Conservation (phyloP, 2,329 filamentous ascomycete genomes). For the Venturiaceae sp. region DNA sequence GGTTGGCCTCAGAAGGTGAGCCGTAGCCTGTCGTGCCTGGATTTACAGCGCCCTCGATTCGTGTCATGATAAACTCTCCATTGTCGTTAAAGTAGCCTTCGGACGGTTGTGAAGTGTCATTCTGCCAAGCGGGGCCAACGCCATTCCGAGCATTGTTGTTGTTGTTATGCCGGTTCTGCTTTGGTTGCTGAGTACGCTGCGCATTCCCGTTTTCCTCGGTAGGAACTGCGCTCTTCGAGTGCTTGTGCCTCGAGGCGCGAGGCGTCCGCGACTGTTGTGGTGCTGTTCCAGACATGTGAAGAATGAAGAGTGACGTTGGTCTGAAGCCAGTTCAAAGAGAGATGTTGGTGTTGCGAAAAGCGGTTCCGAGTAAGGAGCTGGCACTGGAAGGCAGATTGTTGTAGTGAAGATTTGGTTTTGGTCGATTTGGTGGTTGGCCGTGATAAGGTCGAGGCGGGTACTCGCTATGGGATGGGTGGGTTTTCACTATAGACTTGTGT, state of each 20-base stretch:
- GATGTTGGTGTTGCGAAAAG: background rate
- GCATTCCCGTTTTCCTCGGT: background rate
- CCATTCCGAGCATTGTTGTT: background rate
- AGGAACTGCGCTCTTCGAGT: background rate
- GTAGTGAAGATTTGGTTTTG: background rate
- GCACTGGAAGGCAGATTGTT: background rate
- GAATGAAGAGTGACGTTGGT: background rate
- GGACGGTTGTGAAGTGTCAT: background rate
- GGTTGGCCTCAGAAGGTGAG: background rate
- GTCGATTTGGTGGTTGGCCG: background rate
- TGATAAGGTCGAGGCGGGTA: background rate
- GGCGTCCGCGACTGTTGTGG: background rate
- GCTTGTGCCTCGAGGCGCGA: conserved; percentile 2
- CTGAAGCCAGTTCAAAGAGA: background rate
- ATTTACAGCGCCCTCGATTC: too few species aligned
- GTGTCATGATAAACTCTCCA: background rate
- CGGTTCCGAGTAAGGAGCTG: background rate
- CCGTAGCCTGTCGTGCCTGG: background rate
- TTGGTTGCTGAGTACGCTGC: background rate
- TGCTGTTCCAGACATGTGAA: background rate
- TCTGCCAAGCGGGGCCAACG: background rate
- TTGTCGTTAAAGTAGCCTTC: conserved; percentile 6
- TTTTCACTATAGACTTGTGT: background rate
- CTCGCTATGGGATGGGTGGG: background rate
- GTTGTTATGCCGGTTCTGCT: background rate